Percentiles rank a stretch among this genome's conserved stretches.
Conservation (phyloP, 2,329 filamentous ascomycete species). For the Gyromitra esculenta region DNA sequence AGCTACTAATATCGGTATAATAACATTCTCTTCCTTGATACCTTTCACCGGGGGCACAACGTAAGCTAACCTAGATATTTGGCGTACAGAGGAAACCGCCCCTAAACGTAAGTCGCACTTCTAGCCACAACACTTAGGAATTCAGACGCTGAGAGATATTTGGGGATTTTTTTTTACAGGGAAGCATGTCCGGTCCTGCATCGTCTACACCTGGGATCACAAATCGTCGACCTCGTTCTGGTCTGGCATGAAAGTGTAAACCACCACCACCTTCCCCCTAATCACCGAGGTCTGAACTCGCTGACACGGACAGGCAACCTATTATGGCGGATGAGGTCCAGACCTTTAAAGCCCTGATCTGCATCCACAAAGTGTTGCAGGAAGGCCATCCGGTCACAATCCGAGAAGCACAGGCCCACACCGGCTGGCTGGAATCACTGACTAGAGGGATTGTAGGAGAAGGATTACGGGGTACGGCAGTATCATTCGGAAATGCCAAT, state of each 20-base stretch:
- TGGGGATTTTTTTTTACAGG: constrained; percentile 60
- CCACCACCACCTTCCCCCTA: constrained; percentile 22
- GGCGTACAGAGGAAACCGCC: constrained; percentile 70
- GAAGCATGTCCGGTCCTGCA: constrained; percentile 97
- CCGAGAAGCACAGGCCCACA: constrained; percentile 87
- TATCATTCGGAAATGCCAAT: constrained; percentile 29
- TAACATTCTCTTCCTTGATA: neutral
- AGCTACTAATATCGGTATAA: constrained; percentile 69
- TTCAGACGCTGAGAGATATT: constrained; percentile 3
- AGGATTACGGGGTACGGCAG: constrained; percentile 75
- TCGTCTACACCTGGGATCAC: constrained; percentile 99
- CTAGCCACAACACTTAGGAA: neutral
- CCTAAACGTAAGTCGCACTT: constrained; percentile 68
- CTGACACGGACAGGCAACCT: constrained; percentile 74
- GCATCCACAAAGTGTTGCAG: constrained; percentile 95
- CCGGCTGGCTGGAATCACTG: constrained; percentile 91
- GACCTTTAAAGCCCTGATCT: constrained; percentile 98
- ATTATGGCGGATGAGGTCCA: constrained; percentile 98
- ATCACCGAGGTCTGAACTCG: neutral
- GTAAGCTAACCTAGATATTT: constrained; percentile 41
- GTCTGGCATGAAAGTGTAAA: constrained; percentile 96
- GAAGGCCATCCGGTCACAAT: constrained; percentile 91
- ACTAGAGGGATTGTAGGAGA: constrained; percentile 84
- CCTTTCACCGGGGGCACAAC: neutral
- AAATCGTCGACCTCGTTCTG: constrained; percentile 95